These are phyloP conservation scores for Globisporangium alternatum DNA, from an alignment of 352 stramenopile genomes.

Conservation along the genomic window DNA sequence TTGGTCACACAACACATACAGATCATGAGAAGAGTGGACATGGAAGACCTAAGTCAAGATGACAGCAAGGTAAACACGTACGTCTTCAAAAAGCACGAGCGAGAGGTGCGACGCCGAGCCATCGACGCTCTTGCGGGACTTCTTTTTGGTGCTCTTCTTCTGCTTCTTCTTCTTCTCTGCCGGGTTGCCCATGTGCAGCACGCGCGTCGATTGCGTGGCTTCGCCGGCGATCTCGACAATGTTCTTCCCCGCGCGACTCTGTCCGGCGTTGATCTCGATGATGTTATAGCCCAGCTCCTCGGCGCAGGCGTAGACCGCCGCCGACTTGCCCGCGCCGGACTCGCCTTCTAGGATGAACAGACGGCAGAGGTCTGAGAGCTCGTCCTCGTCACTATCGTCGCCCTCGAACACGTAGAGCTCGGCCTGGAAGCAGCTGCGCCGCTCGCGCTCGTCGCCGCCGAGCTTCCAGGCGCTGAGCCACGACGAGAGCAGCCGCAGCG, in stretches of 20 bases:
- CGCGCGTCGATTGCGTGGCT: constrained; percentile 78
- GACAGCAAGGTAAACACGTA: constrained; percentile 18
- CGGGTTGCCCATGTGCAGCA: constrained; percentile 43
- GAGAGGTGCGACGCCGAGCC: constrained; percentile 49
- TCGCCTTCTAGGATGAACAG: constrained; percentile 77
- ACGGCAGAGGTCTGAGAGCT: constrained; percentile 48
- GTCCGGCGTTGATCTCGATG: constrained; percentile 83
- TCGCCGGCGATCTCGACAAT: constrained; percentile 78
- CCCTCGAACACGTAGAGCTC: constrained; percentile 70
- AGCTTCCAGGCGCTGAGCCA: constrained; percentile 80
- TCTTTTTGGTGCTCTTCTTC: constrained; percentile 40
- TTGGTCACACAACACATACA: constrained; percentile 2
- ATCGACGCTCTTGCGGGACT: constrained; percentile 36
- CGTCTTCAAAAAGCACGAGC: constrained; percentile 84
- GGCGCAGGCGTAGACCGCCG: constrained; percentile 74
- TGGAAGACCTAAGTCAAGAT: not conserved
- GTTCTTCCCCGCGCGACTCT: constrained; percentile 65
- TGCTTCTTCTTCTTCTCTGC: constrained; percentile 44
- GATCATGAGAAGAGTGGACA: not conserved
- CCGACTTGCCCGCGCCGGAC: constrained; percentile 71
- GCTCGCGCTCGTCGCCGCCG: constrained; percentile 39
- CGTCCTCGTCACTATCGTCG: constrained; percentile 55
- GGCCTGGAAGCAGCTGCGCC: constrained; percentile 46
- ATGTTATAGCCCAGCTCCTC: constrained; percentile 81
- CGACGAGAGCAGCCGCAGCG: constrained; percentile 56